Evolutionary conservation across 345 rosid species (phyloP).

Genomic region (Excoecaria agallocha): DNA sequence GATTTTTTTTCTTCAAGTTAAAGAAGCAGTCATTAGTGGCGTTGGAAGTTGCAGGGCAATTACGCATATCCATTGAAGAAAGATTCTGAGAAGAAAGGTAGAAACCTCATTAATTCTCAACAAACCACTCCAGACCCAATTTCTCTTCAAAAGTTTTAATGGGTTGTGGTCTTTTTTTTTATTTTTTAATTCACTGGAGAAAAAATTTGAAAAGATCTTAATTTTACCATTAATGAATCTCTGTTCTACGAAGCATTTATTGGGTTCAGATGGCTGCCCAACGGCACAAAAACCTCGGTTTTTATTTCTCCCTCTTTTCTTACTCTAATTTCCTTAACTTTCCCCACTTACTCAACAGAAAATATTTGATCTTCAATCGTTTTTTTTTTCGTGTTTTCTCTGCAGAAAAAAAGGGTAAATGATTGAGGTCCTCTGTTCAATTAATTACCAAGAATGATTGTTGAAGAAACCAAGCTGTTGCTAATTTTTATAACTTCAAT

Average conservation of each 20-base stretch:
- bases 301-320: conserved; percentile 6
- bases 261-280: conserved; percentile 40
- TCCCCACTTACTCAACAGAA: not conserved
- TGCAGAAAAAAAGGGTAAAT: conserved; percentile 9
- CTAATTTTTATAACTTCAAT: conserved; percentile 10
- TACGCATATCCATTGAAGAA: conserved; percentile 26
- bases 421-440: not conserved
- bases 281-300: conserved; percentile 22
- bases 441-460: conserved; percentile 13
- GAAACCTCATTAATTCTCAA: conserved; percentile 19
- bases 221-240: conserved; percentile 22
- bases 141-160: not conserved
- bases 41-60: conserved; percentile 13
- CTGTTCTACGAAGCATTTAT: conserved; percentile 36
- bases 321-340: not conserved
- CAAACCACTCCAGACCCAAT: not conserved
- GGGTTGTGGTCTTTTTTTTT: too few relatives aligned
- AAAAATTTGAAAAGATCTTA: not conserved
- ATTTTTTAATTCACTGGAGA: not conserved
- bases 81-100: conserved; percentile 7
- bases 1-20: not conserved
- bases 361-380: not conserved
- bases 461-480: conserved; percentile 9
- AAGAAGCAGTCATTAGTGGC: not conserved
- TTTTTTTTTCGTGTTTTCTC: not conserved